Percentiles rank a stretch among this genome's conserved stretches.
phyloP scores from a whole-genome alignment of 495 filamentous ascomycete genomes.

The Saxophila tyrrhenica region DNA sequence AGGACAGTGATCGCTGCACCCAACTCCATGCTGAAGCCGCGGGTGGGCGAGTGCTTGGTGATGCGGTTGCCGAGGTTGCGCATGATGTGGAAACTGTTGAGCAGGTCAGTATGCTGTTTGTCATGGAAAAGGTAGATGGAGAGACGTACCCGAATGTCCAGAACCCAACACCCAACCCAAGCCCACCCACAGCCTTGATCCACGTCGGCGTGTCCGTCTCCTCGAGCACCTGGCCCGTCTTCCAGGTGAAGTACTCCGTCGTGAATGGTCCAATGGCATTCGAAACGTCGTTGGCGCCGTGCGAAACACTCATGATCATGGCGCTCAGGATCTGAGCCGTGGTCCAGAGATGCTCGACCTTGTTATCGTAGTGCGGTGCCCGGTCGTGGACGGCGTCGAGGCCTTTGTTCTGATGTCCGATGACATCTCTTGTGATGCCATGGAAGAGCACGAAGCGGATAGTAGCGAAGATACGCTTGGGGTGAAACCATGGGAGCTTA shows the following conservation, averaged over 20 bases:
- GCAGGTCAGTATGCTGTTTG: no score
- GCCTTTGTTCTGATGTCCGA: neutral
- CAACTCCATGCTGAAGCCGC: slow-evolving; percentile 55
- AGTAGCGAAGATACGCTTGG: neutral
- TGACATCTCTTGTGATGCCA: neutral
- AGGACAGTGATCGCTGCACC: slow-evolving; percentile 56
- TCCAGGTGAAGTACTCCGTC: slow-evolving; percentile 17
- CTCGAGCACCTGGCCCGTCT: slow-evolving; percentile 32
- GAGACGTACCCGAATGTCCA: slow-evolving; percentile 53
- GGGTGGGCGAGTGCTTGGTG: slow-evolving; percentile 52
- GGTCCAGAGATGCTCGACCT: slow-evolving; percentile 25
- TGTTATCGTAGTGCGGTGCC: slow-evolving; percentile 21
- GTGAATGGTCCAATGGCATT: slow-evolving; percentile 21
- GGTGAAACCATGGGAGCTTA: neutral
- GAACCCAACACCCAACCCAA: slow-evolving; percentile 35
- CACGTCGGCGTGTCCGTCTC: slow-evolving; percentile 48
- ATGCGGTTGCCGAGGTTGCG: slow-evolving; percentile 52
- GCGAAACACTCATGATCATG: slow-evolving; percentile 35
- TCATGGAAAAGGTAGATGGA: neutral
- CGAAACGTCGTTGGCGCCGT: slow-evolving; percentile 24
- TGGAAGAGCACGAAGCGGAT: neutral
- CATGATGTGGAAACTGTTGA: neutral
- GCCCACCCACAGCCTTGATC: slow-evolving; percentile 51
- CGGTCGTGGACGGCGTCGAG: neutral
- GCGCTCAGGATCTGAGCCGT: slow-evolving; percentile 42